Evolutionary conservation across 371 early-diverging fungal species (phyloP).

Genomic region (Mucor ambiguus): DNA sequence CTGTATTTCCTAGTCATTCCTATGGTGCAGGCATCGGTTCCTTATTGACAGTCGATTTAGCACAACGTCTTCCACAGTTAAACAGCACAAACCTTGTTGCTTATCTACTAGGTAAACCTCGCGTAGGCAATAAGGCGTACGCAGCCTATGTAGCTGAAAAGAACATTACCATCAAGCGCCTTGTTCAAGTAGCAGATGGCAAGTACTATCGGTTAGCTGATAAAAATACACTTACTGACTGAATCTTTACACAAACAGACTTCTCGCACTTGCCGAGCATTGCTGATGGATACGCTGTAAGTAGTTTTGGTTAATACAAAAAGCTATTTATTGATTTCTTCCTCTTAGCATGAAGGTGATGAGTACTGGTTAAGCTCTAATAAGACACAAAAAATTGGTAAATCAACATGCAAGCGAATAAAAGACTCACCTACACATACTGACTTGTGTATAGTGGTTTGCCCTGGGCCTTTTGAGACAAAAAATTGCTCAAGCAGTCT

Average conservation of each 20-base stretch:
- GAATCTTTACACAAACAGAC: background rate
- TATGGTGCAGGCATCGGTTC: constrained; percentile 28
- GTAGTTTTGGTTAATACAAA: background rate
- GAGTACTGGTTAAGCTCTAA: constrained; percentile 21
- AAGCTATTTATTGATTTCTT: background rate
- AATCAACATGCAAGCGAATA: background rate
- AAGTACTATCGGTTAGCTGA: background rate
- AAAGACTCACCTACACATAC: background rate
- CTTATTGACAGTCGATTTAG: constrained; percentile 15
- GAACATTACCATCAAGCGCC: constrained; percentile 9
- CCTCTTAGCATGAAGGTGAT: constrained; percentile 20
- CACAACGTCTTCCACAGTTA: constrained; percentile 4
- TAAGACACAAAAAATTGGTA: constrained; percentile 1
- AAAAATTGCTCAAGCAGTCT: constrained; percentile 14
- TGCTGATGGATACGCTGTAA: constrained; percentile 23
- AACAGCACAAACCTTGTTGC: constrained; percentile 3
- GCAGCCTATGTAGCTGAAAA: constrained; percentile 17
- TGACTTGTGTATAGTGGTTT: background rate
- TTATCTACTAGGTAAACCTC: constrained; percentile 24
- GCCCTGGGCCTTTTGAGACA: constrained; percentile 24
- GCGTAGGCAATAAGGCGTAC: constrained; percentile 21
- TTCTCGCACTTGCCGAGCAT: constrained; percentile 8
- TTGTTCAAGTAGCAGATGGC: constrained; percentile 18
- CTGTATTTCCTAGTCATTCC: constrained; percentile 15
- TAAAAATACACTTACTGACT: background rate